A percentile compares a stretch with the other conserved stretches of the same genome.
These are phyloP conservation scores for Ogataea ganodermae DNA, from an alignment of 805 yeast genomes.

Conservation along the genomic window DNA sequence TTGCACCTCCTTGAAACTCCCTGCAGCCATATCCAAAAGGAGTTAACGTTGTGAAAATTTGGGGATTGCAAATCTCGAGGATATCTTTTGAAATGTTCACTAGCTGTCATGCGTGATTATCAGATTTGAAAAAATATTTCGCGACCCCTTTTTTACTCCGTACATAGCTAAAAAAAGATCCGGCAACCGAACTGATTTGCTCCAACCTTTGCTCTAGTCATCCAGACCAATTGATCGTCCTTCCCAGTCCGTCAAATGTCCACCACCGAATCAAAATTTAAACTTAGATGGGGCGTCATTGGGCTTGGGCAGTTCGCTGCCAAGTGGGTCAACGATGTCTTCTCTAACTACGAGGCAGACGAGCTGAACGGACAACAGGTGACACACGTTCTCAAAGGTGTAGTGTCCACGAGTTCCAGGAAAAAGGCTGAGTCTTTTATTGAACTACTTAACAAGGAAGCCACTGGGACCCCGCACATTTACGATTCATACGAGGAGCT, in stretches of 20 bases:
- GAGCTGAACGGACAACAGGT: constrained; percentile 20
- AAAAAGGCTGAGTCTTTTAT: constrained; percentile 31
- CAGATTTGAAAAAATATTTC: too few species aligned
- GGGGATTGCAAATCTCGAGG: too few species aligned
- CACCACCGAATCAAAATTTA: constrained; percentile 2
- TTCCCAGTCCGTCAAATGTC: background rate
- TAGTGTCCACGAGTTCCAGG: constrained; percentile 40
- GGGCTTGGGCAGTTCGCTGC: constrained; percentile 51
- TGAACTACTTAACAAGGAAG: constrained; percentile 15
- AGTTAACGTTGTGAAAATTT: too few species aligned
- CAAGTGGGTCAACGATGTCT: constrained; percentile 42
- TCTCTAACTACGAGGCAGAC: constrained; percentile 25
- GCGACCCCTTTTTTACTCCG: too few species aligned
- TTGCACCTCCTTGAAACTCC: too few species aligned
- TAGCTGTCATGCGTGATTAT: too few species aligned
- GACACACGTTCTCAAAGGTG: constrained; percentile 39
- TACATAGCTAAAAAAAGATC: too few species aligned
- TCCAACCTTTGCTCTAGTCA: too few species aligned
- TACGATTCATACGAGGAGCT: constrained; percentile 42
- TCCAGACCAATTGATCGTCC: background rate
- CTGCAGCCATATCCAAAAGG: too few species aligned
- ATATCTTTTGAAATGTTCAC: too few species aligned
- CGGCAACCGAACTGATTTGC: too few species aligned
- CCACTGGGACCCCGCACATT: background rate
- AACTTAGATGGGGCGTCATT: constrained; percentile 46